Evolutionary conservation across 2,329 filamentous ascomycete genomes (phyloP).

Genomic region (Colletotrichum godetiae): DNA sequence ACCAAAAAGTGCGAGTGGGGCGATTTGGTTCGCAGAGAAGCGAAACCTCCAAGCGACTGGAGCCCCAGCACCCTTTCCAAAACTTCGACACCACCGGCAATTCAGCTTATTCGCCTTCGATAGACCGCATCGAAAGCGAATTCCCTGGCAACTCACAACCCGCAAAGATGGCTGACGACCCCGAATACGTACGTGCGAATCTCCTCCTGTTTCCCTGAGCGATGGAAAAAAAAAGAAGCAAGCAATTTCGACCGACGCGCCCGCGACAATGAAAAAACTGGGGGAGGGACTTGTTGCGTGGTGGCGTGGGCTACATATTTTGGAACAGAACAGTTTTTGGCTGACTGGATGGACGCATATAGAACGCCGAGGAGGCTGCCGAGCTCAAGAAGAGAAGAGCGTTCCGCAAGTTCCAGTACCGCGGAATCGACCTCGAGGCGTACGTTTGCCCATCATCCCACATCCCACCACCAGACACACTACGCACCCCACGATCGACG

Average conservation of each 20-base stretch:
- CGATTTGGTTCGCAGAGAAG: conserved; percentile 25
- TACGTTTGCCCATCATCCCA: conserved; percentile 66
- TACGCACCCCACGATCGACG: conserved; percentile 1
- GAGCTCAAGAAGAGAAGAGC: conserved; percentile 99
- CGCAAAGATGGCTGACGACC: conserved; percentile 81
- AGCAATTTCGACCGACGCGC: conserved; percentile 5
- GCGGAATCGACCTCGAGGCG: conserved; percentile 99
- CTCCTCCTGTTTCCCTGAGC: conserved; percentile 32
- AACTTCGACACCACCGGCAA: conserved; percentile 36
- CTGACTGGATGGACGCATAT: conserved; percentile 38
- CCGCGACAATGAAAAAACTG: conserved; percentile 12
- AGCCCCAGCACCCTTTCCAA: conserved; percentile 29
- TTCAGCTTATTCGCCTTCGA: conserved; percentile 54
- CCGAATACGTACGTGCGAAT: conserved; percentile 79
- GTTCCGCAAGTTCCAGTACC: conserved; percentile 99
- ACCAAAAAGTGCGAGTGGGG: conserved; percentile 27
- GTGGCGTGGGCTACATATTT: conserved; percentile 2
- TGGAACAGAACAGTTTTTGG: conserved; percentile 44
- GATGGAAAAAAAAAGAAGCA: conserved; percentile 13
- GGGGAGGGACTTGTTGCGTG: not conserved
- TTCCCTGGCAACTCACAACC: conserved; percentile 53
- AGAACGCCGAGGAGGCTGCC: conserved; percentile 98
- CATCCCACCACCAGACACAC: conserved; percentile 19
- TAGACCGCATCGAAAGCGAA: conserved; percentile 56
- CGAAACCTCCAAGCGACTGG: conserved; percentile 32